Conservation (phyloP, 306 rosid genomes). For the Parietaria judaica region DNA sequence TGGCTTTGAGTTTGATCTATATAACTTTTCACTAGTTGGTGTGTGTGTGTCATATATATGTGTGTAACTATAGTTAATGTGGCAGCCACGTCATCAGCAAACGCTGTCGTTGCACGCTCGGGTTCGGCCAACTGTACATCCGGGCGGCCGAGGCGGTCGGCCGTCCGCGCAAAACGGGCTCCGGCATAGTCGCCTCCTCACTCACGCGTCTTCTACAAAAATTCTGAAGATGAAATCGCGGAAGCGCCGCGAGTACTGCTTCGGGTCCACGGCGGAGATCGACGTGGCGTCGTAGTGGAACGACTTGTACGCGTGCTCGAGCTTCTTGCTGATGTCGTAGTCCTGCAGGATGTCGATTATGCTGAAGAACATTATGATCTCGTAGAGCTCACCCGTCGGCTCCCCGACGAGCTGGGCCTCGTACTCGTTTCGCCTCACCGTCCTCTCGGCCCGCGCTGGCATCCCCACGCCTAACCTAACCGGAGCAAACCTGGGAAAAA, state of each 20-base stretch:
- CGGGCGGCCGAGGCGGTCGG: constrained; percentile 19
- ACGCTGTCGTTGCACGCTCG: constrained; percentile 19
- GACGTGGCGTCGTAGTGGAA: constrained; percentile 73
- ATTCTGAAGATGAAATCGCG: constrained; percentile 90
- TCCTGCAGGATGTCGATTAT: constrained; percentile 95
- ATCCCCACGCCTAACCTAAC: constrained; percentile 63
- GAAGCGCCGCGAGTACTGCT: constrained; percentile 81
- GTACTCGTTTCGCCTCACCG: constrained; percentile 32
- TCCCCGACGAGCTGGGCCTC: constrained; percentile 78
- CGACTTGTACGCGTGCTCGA: constrained; percentile 96
- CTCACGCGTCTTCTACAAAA: constrained; percentile 75
- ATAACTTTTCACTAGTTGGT: constrained; percentile 22
- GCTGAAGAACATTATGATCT: constrained; percentile 60
- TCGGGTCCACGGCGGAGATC: constrained; percentile 96
- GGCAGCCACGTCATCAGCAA: background rate
- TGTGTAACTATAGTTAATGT: constrained; percentile 24
- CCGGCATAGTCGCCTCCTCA: constrained; percentile 8
- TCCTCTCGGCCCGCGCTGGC: constrained; percentile 79
- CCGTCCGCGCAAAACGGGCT: constrained; percentile 22
- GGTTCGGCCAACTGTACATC: constrained; percentile 26
- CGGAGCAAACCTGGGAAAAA: constrained; percentile 42
- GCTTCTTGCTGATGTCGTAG: constrained; percentile 89
- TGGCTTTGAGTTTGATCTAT: constrained; percentile 7
- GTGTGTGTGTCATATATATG: constrained; percentile 12
- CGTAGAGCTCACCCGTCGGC: constrained; percentile 77